A percentile compares a stretch with the other conserved stretches of the same genome.
Conservation (phyloP, 2,329 filamentous ascomycete species). For the Neonectria sp. region DNA sequence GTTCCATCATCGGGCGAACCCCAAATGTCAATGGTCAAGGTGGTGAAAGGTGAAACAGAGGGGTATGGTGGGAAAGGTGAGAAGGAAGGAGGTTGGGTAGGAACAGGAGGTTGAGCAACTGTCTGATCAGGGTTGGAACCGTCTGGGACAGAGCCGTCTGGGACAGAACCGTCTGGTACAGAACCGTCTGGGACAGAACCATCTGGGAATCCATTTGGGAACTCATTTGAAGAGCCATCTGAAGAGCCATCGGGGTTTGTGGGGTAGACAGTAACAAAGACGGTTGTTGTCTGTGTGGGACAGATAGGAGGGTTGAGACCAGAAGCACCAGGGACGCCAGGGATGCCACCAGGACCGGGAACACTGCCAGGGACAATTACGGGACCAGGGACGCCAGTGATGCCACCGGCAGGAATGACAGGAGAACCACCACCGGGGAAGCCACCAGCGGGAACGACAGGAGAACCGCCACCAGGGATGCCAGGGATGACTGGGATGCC, state of each 20-base stretch:
- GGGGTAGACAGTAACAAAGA: conserved; percentile 64
- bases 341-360: conserved; percentile 19
- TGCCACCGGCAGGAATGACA: conserved; percentile 13
- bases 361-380: conserved; percentile 13
- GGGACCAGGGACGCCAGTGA: conserved; percentile 12
- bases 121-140: conserved; percentile 40
- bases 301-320: conserved; percentile 53
- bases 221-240: conserved; percentile 9
- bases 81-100: conserved; percentile 45
- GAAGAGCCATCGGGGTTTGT: conserved; percentile 46
- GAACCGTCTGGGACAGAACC: conserved; percentile 11
- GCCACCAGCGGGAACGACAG: conserved; percentile 11
- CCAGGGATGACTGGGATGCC: conserved; percentile 18
- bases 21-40: conserved; percentile 55
- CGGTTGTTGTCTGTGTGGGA: conserved; percentile 57
- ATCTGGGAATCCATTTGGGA: conserved; percentile 16
- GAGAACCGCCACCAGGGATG: conserved; percentile 6
- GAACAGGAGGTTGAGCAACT: conserved; percentile 45
- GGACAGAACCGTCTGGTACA: conserved; percentile 27
- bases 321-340: conserved; percentile 36
- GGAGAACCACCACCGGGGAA: conserved; percentile 25
- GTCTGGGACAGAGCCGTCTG: conserved; percentile 27
- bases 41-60: conserved; percentile 52
- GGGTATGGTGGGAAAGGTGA: conserved; percentile 31
- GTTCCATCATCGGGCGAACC: conserved; percentile 35